Conservation (phyloP, 345 rosid species). For the Eucalyptus lansdowneana region DNA sequence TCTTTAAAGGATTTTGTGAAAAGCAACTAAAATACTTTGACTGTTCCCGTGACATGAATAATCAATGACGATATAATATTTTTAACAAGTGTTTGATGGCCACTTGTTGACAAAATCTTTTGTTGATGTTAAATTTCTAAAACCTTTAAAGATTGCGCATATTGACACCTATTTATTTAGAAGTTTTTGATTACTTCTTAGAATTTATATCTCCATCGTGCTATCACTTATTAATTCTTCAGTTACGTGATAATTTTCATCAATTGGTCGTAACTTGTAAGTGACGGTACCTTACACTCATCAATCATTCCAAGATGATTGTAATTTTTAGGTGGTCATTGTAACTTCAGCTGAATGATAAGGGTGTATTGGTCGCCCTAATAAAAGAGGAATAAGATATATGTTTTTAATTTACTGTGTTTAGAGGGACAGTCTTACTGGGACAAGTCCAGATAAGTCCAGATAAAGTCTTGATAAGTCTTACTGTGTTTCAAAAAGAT, state of each 20-base stretch:
- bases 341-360: not conserved
- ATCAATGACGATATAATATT: not conserved
- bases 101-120: not conserved
- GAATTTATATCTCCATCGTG: not conserved
- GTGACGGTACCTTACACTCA: not conserved
- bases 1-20: not conserved
- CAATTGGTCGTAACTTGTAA: not conserved
- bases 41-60: not conserved
- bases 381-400: not conserved
- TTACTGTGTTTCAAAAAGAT: not conserved
- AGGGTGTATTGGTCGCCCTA: not conserved
- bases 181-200: not conserved
- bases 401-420: not conserved
- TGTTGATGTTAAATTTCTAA: not conserved
- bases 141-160: not conserved
- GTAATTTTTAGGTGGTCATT: not conserved
- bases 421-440: not conserved
- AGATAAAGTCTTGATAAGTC: not conserved
- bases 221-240: not conserved
- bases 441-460: not conserved
- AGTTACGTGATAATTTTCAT: not conserved
- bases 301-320: not conserved
- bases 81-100: not conserved
- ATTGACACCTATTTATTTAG: not conserved
- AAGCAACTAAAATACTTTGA: not conserved